phyloP scores from a whole-genome alignment of 306 rosid species.

The Lathyrus oleraceus region DNA sequence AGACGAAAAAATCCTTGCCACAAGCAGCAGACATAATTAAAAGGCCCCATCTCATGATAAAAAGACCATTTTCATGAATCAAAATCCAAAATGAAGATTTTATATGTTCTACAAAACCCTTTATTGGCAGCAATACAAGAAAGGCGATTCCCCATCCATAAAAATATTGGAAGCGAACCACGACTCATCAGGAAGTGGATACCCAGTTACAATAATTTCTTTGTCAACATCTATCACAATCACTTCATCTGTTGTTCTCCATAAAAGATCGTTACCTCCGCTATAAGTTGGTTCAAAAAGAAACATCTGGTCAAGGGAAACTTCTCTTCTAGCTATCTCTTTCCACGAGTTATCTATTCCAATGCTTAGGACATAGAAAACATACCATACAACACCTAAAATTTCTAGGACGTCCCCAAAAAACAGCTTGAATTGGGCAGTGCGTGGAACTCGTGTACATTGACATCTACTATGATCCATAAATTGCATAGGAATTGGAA shows the following conservation, averaged over 20 bases:
- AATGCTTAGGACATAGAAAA: background rate
- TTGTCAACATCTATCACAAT: background rate
- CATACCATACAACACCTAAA: background rate
- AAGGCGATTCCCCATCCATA: background rate
- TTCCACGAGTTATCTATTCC: conserved; percentile 1
- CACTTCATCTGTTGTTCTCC: background rate
- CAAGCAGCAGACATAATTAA: background rate
- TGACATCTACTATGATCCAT: background rate
- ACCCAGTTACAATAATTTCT: background rate
- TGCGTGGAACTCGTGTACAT: background rate
- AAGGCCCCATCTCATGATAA: background rate
- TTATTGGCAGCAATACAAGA: background rate
- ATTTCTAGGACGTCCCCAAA: rapidly evolving
- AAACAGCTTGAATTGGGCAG: background rate
- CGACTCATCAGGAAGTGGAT: background rate
- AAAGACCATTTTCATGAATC: background rate
- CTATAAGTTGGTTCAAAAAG: background rate
- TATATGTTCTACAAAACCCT: background rate
- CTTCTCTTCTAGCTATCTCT: conserved; percentile 1
- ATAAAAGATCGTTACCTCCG: background rate
- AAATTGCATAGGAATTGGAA: background rate
- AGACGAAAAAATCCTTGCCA: too few relatives aligned
- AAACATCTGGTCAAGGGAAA: rapidly evolving
- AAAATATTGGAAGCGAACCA: background rate
- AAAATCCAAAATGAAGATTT: background rate